Base-by-base conservation (phyloP, 257 asterid species). In the Fraxinus quadrangulata region DNA sequence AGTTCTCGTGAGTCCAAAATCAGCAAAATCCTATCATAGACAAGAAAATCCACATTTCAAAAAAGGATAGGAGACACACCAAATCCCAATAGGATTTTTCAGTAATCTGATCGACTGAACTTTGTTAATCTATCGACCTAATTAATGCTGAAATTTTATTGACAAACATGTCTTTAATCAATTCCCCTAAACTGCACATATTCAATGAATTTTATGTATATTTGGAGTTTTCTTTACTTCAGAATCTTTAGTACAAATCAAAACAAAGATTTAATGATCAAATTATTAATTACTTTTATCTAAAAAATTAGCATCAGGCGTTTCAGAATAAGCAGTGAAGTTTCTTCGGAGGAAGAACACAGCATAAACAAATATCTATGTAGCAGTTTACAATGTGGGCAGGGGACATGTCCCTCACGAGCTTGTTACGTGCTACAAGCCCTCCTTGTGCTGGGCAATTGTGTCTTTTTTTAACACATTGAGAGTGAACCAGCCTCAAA, bases 391-490 rank as follows among this genome's bases (percentile, higher is more conserved):
- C 54, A 45, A 45, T 19, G 65, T 79, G 76, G 78, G 31, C 76
- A 47, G 77, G 79, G 80, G 67, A 36, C 70, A 39, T 83, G 79
- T 75, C 79, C 59, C 24, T 78, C 85, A 77, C 84, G 78, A 80
- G 83, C 70, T 26, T 8, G 30, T 73, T 88, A 86, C 88, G 85
- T 82, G 90, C 30, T 65, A 71, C 80, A 83, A 79, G 85, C 75
- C 77, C 59, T 61, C 83, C 81, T 65, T 80, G 51, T 77, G 81
- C 85, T 34, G 74, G 73, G 78, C 88, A 77, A 79, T 31, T 68
- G 6, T 82, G 88, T 82, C 81, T 39, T 82, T 49, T 33, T 73
- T 36, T 51, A 67, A 47, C 45, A 67, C 68, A 78, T 81, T 71
- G 6, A 67, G 75, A 74, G 45, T 75, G 79, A 82, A 80, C 83